Evolutionary conservation across 805 yeast genomes (phyloP).

Genomic region (Zygosaccharomyces bailii): DNA sequence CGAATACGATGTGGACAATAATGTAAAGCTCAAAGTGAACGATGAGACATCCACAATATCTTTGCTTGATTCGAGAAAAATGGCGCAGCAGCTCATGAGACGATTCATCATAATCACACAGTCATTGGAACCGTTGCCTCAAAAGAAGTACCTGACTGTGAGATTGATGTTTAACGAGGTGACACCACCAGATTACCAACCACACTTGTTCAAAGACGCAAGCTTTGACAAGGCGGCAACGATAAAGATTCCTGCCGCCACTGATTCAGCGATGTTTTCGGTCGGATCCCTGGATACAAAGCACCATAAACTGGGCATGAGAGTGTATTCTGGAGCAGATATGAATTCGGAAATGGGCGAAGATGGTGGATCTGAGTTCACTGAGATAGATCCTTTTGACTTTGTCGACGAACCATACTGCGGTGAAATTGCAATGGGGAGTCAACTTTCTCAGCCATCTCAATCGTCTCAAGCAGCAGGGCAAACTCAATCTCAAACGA

Average conservation of each 20-base stretch:
- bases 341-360: conserved; percentile 11
- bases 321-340: conserved; percentile 30
- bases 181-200: conserved; percentile 49
- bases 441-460: background rate
- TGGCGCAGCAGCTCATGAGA: conserved; percentile 48
- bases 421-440: background rate
- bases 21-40: conserved; percentile 26
- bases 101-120: conserved; percentile 53
- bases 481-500: conserved; percentile 36
- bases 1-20: conserved; percentile 38
- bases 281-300: conserved; percentile 37
- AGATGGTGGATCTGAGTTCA: conserved; percentile 8
- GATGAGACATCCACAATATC: conserved; percentile 22
- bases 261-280: conserved; percentile 19
- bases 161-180: conserved; percentile 47
- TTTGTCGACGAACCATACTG: conserved; percentile 4
- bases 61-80: conserved; percentile 40
- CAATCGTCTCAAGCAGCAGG: conserved; percentile 8
- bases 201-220: conserved; percentile 46
- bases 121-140: conserved; percentile 49
- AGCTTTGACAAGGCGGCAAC: conserved; percentile 36
- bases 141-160: conserved; percentile 45
- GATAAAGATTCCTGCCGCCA: conserved; percentile 29
- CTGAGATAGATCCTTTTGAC: conserved; percentile 34
- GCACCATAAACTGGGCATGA: conserved; percentile 32